A percentile compares a stretch with the other conserved stretches of the same genome.
Conservation (phyloP, 345 rosid genomes). For the Salix brachista region DNA sequence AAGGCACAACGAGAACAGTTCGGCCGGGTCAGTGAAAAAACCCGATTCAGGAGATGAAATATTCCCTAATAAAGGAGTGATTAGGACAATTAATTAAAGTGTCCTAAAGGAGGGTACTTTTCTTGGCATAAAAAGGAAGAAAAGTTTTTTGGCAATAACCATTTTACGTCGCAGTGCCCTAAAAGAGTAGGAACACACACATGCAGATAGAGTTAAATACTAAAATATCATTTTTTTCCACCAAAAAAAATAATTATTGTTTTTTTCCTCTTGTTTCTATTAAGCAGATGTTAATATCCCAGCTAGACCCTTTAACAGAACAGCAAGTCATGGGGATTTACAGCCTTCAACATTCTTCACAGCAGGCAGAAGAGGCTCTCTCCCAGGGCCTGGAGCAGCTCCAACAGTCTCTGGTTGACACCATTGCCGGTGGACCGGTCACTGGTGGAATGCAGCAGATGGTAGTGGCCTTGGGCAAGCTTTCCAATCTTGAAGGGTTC, state of each 20-base stretch:
- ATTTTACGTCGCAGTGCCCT: background rate
- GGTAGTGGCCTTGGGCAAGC: conserved; percentile 86
- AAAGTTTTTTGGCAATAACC: too few relatives aligned
- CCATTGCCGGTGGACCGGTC: conserved; percentile 52
- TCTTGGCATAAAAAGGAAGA: background rate
- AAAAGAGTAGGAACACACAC: background rate
- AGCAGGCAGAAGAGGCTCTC: conserved; percentile 95
- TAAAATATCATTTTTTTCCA: background rate
- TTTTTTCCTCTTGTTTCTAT: background rate
- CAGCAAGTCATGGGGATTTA: conserved; percentile 91
- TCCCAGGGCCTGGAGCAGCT: conserved; percentile 87
- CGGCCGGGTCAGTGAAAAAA: too few relatives aligned
- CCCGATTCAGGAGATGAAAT: background rate
- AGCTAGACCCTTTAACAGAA: conserved; percentile 81
- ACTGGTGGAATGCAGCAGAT: conserved; percentile 88
- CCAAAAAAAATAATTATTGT: background rate
- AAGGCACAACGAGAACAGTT: background rate
- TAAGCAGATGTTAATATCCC: conserved; percentile 70
- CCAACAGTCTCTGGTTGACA: conserved; percentile 84
- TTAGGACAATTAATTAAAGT: background rate
- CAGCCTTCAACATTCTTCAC: conserved; percentile 88
- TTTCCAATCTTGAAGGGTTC: conserved; percentile 87
- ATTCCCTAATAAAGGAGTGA: conserved; percentile 8
- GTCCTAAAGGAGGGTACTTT: conserved; percentile 1
- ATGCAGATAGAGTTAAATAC: background rate